Percentiles rank a stretch among this genome's conserved stretches.
Conservation (phyloP, 208 protist species). For the Tritrichomonas musculus region DNA sequence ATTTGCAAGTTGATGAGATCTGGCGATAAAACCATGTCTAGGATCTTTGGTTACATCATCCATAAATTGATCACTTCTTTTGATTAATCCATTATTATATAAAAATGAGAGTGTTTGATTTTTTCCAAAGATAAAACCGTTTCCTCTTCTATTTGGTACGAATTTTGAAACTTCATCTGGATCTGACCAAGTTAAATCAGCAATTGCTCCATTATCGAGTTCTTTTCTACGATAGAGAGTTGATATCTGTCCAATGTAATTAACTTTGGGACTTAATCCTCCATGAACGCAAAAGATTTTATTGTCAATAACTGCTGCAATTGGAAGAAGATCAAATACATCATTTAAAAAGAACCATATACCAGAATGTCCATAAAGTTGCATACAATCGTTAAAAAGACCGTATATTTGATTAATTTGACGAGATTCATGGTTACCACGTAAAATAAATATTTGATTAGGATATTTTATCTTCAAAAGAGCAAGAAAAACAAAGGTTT, state of each 20-base stretch:
- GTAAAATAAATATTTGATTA: neutral
- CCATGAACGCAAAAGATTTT: slow-evolving; percentile 95
- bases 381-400: neutral
- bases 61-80: neutral
- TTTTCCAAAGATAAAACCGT: slow-evolving; percentile 4
- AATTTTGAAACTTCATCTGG: neutral
- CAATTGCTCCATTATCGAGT: neutral
- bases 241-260: slow-evolving; percentile 60
- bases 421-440: neutral
- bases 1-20: neutral
- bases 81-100: slow-evolving; percentile 58
- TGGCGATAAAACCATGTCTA: neutral
- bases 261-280: slow-evolving; percentile 49
- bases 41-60: neutral
- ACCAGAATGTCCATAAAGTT: slow-evolving; percentile 53
- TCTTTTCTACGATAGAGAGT: neutral
- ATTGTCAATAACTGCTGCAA: slow-evolving; percentile 94
- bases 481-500: neutral
- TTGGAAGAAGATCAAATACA: slow-evolving; percentile 95
- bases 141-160: neutral
- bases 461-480: neutral
- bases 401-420: neutral
- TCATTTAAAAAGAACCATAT: slow-evolving; percentile 98
- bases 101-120: slow-evolving; percentile 59
- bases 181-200: neutral